phyloP scores from a whole-genome alignment of 2,329 filamentous ascomycete species.

The Westerdykella ornata region DNA sequence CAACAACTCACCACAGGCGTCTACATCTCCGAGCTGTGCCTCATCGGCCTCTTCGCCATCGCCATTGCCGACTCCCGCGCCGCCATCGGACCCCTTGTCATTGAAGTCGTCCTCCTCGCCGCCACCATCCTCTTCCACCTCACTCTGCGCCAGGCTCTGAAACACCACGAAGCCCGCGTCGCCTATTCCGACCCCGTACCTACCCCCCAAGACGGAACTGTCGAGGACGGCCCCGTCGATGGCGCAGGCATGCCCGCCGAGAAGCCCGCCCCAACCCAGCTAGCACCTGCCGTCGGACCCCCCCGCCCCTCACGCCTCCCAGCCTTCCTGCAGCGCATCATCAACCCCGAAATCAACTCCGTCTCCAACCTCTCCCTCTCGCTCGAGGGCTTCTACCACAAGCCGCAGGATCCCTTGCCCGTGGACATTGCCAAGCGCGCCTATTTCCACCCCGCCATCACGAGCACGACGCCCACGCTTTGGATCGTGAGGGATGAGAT shows the following conservation, averaged over 20 bases:
- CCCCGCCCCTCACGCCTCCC: slow-evolving; percentile 26
- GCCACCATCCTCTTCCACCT: slow-evolving; percentile 40
- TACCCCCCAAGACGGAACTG: slow-evolving; percentile 11
- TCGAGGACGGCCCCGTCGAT: slow-evolving; percentile 15
- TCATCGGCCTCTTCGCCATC: slow-evolving; percentile 44
- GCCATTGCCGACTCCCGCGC: slow-evolving; percentile 29
- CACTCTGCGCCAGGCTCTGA: slow-evolving; percentile 17
- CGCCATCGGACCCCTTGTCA: slow-evolving; percentile 37
- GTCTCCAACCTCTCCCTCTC: slow-evolving; percentile 23
- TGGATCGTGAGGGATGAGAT: slow-evolving; percentile 44
- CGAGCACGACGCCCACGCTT: slow-evolving; percentile 38
- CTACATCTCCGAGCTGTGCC: slow-evolving; percentile 44
- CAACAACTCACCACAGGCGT: slow-evolving; percentile 44
- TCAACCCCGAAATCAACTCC: slow-evolving; percentile 32
- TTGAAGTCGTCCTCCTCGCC: slow-evolving; percentile 39
- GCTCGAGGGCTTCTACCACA: slow-evolving; percentile 31
- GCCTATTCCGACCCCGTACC: slow-evolving; percentile 22
- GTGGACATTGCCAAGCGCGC: slow-evolving; percentile 37
- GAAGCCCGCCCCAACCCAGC: slow-evolving; percentile 4
- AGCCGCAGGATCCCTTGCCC: slow-evolving; percentile 26
- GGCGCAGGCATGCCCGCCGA: slow-evolving; percentile 2
- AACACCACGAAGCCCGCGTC: slow-evolving; percentile 24
- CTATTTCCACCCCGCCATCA: slow-evolving; percentile 42
- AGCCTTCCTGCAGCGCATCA: slow-evolving; percentile 24
- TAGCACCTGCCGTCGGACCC: slow-evolving; percentile 7